Percentiles rank a stretch among this genome's conserved stretches.
Evolutionary conservation across 2,329 filamentous ascomycete species (phyloP).

Genomic region (Aspergillus sp.): DNA sequence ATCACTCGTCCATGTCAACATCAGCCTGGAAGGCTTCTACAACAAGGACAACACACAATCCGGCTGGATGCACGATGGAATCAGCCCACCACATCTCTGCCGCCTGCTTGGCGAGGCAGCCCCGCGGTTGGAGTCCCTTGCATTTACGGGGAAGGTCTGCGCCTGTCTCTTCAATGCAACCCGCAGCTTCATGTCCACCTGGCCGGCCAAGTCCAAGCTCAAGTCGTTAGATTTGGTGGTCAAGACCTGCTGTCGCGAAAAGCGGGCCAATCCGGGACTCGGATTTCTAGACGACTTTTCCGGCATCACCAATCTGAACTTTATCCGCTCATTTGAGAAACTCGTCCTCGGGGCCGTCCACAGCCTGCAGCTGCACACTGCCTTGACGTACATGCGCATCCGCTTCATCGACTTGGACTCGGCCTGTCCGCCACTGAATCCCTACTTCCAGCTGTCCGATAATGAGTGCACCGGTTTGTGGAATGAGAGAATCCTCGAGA

Average conservation of each 20-base stretch:
- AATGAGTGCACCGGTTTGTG: slow-evolving; percentile 69
- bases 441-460: slow-evolving; percentile 67
- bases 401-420: slow-evolving; percentile 76
- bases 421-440: slow-evolving; percentile 68
- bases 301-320: slow-evolving; percentile 70
- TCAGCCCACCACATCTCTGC: slow-evolving; percentile 66
- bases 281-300: slow-evolving; percentile 63
- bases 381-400: slow-evolving; percentile 67
- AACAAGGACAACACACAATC: slow-evolving; percentile 64
- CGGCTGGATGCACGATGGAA: slow-evolving; percentile 45
- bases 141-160: slow-evolving; percentile 72
- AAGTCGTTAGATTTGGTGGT: slow-evolving; percentile 71
- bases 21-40: slow-evolving; percentile 73
- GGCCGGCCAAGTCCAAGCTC: slow-evolving; percentile 45
- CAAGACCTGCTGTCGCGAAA: slow-evolving; percentile 68
- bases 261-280: slow-evolving; percentile 34
- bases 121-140: slow-evolving; percentile 65
- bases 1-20: slow-evolving; percentile 63
- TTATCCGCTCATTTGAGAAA: slow-evolving; percentile 70
- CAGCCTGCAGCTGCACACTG: slow-evolving; percentile 59
- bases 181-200: slow-evolving; percentile 53
- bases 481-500: slow-evolving; percentile 67
- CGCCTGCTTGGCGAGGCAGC: slow-evolving; percentile 61
- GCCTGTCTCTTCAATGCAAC: slow-evolving; percentile 66
- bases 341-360: slow-evolving; percentile 66